phyloP scores from a whole-genome alignment of 352 stramenopile genomes.

The Phytopythium cucurbitacearum region DNA sequence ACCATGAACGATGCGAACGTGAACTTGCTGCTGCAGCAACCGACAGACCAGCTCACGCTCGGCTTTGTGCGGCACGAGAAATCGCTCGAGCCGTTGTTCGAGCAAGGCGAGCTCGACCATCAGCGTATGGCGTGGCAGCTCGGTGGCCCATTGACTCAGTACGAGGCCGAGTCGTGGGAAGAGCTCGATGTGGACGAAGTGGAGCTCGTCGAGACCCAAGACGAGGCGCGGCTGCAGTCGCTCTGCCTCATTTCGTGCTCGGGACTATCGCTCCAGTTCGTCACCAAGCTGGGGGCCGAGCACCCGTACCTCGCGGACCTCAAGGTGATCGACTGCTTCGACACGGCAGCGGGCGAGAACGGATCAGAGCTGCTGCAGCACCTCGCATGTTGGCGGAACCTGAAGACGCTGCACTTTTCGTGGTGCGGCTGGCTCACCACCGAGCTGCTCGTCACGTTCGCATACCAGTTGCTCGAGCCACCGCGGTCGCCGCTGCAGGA shows the following conservation, averaged over 20 bases:
- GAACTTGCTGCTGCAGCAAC: constrained; percentile 48
- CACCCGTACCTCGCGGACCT: constrained; percentile 57
- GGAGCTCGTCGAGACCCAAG: constrained; percentile 53
- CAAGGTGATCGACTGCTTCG: constrained; percentile 71
- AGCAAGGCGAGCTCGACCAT: constrained; percentile 22
- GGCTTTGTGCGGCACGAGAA: constrained; percentile 66
- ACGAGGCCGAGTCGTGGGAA: constrained; percentile 64
- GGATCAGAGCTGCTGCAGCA: constrained; percentile 43
- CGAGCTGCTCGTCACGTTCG: constrained; percentile 65
- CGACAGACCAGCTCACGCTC: constrained; percentile 55
- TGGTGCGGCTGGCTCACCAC: constrained; percentile 83
- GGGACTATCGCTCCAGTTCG: constrained; percentile 47
- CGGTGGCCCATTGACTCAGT: constrained; percentile 13
- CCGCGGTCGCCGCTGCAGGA: constrained; percentile 36
- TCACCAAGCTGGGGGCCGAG: constrained; percentile 25
- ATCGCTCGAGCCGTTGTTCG: constrained; percentile 35
- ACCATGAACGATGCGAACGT: constrained; percentile 69
- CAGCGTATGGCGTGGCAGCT: constrained; percentile 46
- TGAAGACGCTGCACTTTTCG: constrained; percentile 70
- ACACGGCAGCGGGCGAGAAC: constrained; percentile 33
- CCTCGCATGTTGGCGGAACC: constrained; percentile 40
- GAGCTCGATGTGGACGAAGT: constrained; percentile 69
- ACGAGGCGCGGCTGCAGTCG: constrained; percentile 44
- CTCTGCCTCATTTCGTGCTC: constrained; percentile 71
- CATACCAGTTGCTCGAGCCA: constrained; percentile 61